Evolutionary conservation across 305 asterid genomes (phyloP).

Genomic region (Fraxinus ornus): DNA sequence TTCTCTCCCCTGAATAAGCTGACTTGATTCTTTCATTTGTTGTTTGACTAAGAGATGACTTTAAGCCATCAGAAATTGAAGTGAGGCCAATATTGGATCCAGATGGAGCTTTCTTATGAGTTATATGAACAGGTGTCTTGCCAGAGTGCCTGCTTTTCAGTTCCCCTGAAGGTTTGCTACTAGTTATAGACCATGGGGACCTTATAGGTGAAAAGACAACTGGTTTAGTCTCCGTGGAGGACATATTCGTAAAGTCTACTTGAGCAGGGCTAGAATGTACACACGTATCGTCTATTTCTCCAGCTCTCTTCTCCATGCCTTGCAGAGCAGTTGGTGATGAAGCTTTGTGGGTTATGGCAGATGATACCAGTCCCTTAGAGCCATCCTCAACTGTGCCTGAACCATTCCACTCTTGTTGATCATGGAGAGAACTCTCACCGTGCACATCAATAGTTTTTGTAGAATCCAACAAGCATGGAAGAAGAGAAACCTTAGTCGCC

Average conservation of each 20-base stretch:
- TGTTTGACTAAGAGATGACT: constrained; percentile 43
- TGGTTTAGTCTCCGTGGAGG: constrained; percentile 39
- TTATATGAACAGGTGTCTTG: constrained; percentile 38
- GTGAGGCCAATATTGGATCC: constrained; percentile 31
- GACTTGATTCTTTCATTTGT: constrained; percentile 51
- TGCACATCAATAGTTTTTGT: constrained; percentile 35
- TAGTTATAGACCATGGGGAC: constrained; percentile 41
- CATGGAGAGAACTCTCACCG: constrained; percentile 30
- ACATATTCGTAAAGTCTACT: constrained; percentile 38
- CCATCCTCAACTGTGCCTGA: constrained; percentile 36
- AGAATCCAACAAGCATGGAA: constrained; percentile 35
- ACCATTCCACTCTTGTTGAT: constrained; percentile 31
- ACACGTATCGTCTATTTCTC: constrained; percentile 32
- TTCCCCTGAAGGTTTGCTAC: constrained; percentile 39
- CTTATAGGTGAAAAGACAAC: constrained; percentile 49
- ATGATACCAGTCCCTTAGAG: constrained; percentile 42
- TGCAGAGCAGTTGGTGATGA: constrained; percentile 40
- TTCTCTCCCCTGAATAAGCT: constrained; percentile 49
- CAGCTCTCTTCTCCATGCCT: constrained; percentile 43
- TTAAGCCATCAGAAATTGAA: constrained; percentile 35
- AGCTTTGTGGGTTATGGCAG: constrained; percentile 31
- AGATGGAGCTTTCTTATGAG: constrained; percentile 44
- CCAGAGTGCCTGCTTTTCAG: constrained; percentile 39
- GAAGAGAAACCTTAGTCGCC: constrained; percentile 39
- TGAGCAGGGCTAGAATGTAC: constrained; percentile 36